Evolutionary conservation across 2,329 filamentous ascomycete species (phyloP).

Genomic region (Pseudogymnoascus sp.): DNA sequence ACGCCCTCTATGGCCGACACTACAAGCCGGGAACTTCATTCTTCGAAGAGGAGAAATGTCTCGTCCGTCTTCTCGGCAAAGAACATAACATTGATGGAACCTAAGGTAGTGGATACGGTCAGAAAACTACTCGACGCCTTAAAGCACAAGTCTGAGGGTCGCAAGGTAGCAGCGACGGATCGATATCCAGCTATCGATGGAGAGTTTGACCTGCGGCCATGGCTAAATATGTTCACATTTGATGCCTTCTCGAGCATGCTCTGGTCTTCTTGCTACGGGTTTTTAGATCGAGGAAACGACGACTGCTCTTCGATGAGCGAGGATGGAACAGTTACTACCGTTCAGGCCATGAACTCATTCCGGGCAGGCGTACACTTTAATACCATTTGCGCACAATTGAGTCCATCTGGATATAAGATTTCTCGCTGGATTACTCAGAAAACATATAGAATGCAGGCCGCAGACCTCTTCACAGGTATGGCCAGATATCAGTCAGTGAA

Average conservation of each 20-base stretch:
- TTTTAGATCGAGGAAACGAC: constrained; percentile 11
- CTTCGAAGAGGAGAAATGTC: constrained; percentile 10
- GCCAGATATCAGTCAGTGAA: constrained; percentile 11
- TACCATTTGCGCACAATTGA: background rate
- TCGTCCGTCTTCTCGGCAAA: constrained; percentile 19
- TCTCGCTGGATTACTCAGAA: background rate
- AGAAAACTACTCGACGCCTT: background rate
- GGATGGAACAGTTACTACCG: background rate
- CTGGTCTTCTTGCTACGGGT: constrained; percentile 10
- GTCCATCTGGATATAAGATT: background rate
- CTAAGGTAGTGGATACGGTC: constrained; percentile 11
- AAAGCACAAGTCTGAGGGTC: background rate
- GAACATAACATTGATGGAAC: constrained; percentile 17
- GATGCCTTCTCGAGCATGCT: constrained; percentile 16
- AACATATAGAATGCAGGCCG: constrained; percentile 7
- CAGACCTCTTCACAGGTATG: constrained; percentile 14
- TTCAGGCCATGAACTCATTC: constrained; percentile 8
- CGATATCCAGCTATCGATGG: constrained; percentile 10
- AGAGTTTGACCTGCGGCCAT: constrained; percentile 16
- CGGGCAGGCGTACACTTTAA: background rate
- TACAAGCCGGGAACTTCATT: constrained; percentile 8
- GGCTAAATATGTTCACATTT: constrained; percentile 19
- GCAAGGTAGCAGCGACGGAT: background rate
- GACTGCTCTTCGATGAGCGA: background rate
- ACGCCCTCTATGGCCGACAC: constrained; percentile 12